Evolutionary conservation across 805 yeast species (phyloP).

Genomic region (Alloascoidea africana): DNA sequence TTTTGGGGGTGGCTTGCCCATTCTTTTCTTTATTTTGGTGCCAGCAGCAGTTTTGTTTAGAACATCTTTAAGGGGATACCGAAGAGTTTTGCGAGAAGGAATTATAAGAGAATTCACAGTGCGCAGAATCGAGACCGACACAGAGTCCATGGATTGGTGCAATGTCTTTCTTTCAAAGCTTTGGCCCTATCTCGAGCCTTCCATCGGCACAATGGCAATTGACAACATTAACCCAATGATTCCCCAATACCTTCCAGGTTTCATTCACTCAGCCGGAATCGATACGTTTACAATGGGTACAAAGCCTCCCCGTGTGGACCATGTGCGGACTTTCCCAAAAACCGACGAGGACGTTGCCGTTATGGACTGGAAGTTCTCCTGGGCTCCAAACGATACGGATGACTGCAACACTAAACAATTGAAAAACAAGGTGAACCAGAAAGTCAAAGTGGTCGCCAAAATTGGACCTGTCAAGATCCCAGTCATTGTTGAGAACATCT

Average conservation of each 20-base stretch:
- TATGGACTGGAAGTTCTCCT: slow-evolving; percentile 93
- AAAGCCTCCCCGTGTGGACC: slow-evolving; percentile 88
- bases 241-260: slow-evolving; percentile 73
- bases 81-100: slow-evolving; percentile 58
- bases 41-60: slow-evolving; percentile 61
- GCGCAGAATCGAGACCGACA: slow-evolving; percentile 69
- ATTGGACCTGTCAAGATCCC: slow-evolving; percentile 67
- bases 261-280: slow-evolving; percentile 71
- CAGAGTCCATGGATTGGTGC: slow-evolving; percentile 93
- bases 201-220: slow-evolving; percentile 70
- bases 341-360: slow-evolving; percentile 90
- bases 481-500: slow-evolving; percentile 61
- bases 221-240: slow-evolving; percentile 75
- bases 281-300: slow-evolving; percentile 87
- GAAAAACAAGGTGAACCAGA: slow-evolving; percentile 74
- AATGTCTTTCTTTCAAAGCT: slow-evolving; percentile 79
- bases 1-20: slow-evolving; percentile 62
- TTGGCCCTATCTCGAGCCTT: slow-evolving; percentile 87
- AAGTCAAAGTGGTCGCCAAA: slow-evolving; percentile 58
- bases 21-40: slow-evolving; percentile 59
- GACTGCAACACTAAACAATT: slow-evolving; percentile 79
- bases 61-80: slow-evolving; percentile 66
- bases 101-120: slow-evolving; percentile 80
- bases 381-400: slow-evolving; percentile 79
- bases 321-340: slow-evolving; percentile 76